Conservation (phyloP, 2,329 filamentous ascomycete genomes). For the Claviceps monticola region DNA sequence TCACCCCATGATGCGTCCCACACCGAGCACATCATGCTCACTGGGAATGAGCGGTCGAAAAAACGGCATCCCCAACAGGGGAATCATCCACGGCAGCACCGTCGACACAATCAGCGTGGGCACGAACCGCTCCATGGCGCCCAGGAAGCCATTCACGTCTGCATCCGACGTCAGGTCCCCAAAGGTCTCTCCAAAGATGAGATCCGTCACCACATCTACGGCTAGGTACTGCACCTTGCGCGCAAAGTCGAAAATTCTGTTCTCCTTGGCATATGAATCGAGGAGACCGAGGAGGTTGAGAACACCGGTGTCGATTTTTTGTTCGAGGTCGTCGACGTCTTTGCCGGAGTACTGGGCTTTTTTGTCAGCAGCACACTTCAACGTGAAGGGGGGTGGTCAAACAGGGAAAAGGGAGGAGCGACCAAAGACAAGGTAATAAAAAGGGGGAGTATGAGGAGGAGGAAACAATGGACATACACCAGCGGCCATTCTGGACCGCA, state of each 20-base stretch:
- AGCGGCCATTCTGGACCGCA: slow-evolving; percentile 34
- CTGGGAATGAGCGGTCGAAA: slow-evolving; percentile 28
- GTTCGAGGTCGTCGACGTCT: slow-evolving; percentile 32
- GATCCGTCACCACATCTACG: slow-evolving; percentile 39
- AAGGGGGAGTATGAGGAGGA: neutral
- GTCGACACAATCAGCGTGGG: slow-evolving; percentile 11
- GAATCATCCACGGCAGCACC: slow-evolving; percentile 11
- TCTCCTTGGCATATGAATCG: slow-evolving; percentile 6
- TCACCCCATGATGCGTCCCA: slow-evolving; percentile 32
- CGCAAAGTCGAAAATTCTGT: slow-evolving; percentile 13
- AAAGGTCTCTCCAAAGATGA: slow-evolving; percentile 37
- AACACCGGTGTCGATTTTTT: slow-evolving; percentile 15
- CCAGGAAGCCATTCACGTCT: slow-evolving; percentile 35
- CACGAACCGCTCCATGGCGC: slow-evolving; percentile 21
- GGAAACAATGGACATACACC: slow-evolving; percentile 22
- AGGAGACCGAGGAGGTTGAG: slow-evolving; percentile 6
- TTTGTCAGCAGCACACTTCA: neutral
- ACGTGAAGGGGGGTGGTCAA: no score
- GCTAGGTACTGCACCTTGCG: slow-evolving; percentile 39
- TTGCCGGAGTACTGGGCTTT: slow-evolving; percentile 33
- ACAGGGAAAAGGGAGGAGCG: neutral
- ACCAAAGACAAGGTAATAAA: neutral
- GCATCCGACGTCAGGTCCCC: slow-evolving; percentile 33
- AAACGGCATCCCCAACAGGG: slow-evolving; percentile 24
- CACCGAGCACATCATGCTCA: slow-evolving; percentile 22